These are phyloP conservation scores for Nematocida homosporus DNA, from an alignment of 371 early-diverging fungal species.

Conservation along the genomic window DNA sequence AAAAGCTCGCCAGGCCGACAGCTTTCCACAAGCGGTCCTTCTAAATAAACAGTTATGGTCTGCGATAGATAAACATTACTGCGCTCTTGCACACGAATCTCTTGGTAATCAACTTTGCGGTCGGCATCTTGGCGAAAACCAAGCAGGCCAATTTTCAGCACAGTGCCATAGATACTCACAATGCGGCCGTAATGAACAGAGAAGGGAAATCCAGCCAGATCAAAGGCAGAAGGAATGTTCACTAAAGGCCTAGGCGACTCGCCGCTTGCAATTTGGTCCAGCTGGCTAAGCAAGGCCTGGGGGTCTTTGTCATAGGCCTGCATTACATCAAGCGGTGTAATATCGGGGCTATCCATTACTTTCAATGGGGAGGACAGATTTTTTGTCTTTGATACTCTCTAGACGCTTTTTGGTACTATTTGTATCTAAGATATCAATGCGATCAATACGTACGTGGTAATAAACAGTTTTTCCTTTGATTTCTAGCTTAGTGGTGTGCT, in stretches of 20 bases:
- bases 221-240: conserved; percentile 57
- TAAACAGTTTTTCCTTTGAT: conserved; percentile 9
- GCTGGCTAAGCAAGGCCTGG: background rate
- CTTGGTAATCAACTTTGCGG: conserved; percentile 46
- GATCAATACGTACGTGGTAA: conserved; percentile 25
- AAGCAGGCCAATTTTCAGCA: conserved; percentile 57
- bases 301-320: conserved; percentile 37
- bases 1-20: conserved; percentile 63
- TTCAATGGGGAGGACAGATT: background rate
- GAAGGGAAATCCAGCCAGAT: conserved; percentile 44
- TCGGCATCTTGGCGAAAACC: conserved; percentile 56
- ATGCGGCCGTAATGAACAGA: conserved; percentile 57
- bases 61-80: conserved; percentile 59
- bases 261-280: background rate
- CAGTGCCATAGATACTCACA: conserved; percentile 61
- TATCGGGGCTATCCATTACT: conserved; percentile 20
- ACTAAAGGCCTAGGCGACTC: background rate
- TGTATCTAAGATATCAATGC: conserved; percentile 38
- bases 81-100: conserved; percentile 51
- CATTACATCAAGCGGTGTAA: conserved; percentile 24
- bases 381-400: conserved; percentile 8
- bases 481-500: background rate
- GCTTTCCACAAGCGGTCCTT: conserved; percentile 55
- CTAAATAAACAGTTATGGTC: conserved; percentile 60
- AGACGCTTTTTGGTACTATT: conserved; percentile 1